Percentiles rank a stretch among this genome's conserved stretches.
Evolutionary conservation across 768 basidiomycete genomes (phyloP).

Genomic region (Boletus bicolor): DNA sequence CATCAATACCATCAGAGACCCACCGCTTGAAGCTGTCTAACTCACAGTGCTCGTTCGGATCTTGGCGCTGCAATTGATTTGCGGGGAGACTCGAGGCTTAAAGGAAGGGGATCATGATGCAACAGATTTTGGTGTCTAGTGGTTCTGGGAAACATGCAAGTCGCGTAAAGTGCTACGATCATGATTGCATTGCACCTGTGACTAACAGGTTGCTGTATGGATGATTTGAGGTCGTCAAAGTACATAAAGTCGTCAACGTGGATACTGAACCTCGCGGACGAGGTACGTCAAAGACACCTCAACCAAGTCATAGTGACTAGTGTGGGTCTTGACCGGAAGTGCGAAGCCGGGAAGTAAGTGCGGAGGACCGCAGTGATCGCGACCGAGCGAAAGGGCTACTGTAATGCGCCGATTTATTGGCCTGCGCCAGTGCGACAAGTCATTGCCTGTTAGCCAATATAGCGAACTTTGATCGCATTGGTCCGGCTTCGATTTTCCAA

Average conservation of each 20-base stretch:
- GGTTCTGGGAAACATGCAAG: conserved; percentile 1
- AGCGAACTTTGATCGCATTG: conserved; percentile 73
- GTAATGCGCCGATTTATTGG: conserved; percentile 19
- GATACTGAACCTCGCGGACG: conserved; percentile 15
- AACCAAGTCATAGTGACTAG: conserved; percentile 10
- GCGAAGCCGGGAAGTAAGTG: conserved; percentile 19
- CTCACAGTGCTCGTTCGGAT: neutral
- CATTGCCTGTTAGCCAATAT: conserved; percentile 51
- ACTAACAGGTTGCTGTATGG: conserved; percentile 4
- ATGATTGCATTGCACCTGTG: conserved; percentile 6
- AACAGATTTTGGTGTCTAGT: conserved; percentile 2
- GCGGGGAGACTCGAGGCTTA: neutral
- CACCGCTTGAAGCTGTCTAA: neutral
- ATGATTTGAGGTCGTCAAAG: conserved; percentile 22
- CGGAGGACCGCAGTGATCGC: conserved; percentile 22
- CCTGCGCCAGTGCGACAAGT: conserved; percentile 8
- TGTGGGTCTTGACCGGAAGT: conserved; percentile 19
- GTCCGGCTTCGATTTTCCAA: conserved; percentile 66
- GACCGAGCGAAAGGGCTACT: conserved; percentile 20
- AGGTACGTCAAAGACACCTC: conserved; percentile 16
- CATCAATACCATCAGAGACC: neutral
- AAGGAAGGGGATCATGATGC: neutral
- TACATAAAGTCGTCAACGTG: conserved; percentile 25
- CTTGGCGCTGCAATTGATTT: neutral
- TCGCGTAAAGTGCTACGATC: conserved; percentile 8